These are phyloP conservation scores for Paracoccidioides brasiliensis DNA, from an alignment of 2,329 filamentous ascomycete species.

Conservation along the genomic window DNA sequence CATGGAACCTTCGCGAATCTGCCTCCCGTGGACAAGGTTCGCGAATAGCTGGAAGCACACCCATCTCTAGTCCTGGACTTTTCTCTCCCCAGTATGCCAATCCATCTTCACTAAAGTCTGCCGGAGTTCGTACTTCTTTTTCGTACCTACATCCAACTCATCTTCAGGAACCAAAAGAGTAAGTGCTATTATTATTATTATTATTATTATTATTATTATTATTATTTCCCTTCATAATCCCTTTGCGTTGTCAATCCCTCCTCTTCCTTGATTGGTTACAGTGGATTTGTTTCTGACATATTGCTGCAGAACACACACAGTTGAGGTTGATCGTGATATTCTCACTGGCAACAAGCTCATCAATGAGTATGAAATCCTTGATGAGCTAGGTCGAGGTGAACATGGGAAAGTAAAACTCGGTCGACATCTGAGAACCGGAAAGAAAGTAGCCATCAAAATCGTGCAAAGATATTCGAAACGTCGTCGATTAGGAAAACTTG, in stretches of 20 bases:
- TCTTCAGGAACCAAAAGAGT: slow-evolving; percentile 64
- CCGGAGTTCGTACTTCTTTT: slow-evolving; percentile 34
- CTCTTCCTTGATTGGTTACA: neutral
- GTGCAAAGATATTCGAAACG: slow-evolving; percentile 92
- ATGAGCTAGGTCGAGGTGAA: slow-evolving; percentile 88
- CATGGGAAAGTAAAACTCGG: slow-evolving; percentile 97
- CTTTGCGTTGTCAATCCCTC: neutral
- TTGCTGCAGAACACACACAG: slow-evolving; percentile 61
- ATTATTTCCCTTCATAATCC: too few species aligned
- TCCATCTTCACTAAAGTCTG: slow-evolving; percentile 22
- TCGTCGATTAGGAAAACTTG: slow-evolving; percentile 65
- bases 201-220: too few species aligned
- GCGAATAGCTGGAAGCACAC: slow-evolving; percentile 35
- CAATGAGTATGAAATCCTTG: slow-evolving; percentile 94
- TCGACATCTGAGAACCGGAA: slow-evolving; percentile 59
- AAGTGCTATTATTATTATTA: slow-evolving; percentile 24
- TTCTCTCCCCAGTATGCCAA: slow-evolving; percentile 27
- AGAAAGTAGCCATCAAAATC: slow-evolving; percentile 94
- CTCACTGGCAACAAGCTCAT: slow-evolving; percentile 89
- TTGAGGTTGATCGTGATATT: slow-evolving; percentile 76
- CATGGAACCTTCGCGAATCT: slow-evolving; percentile 11
- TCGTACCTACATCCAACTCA: slow-evolving; percentile 59
- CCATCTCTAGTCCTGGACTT: slow-evolving; percentile 35
- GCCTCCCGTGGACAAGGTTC: slow-evolving; percentile 17
- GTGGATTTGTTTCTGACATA: neutral